Conservation (phyloP, 1,284 basidiomycete genomes). For the Meira nashicola region DNA sequence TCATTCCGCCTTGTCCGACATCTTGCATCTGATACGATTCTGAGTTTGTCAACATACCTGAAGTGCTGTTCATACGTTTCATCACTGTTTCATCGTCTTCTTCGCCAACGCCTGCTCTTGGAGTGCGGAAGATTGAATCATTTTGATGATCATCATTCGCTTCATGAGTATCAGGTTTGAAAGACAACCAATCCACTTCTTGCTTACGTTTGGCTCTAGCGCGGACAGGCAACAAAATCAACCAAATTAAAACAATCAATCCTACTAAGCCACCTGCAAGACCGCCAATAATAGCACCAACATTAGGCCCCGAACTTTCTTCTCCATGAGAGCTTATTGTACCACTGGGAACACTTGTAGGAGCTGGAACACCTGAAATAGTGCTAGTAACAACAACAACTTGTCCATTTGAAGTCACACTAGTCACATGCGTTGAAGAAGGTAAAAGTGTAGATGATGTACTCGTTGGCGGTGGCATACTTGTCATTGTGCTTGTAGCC, state of each 20-base stretch:
- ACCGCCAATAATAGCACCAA: conserved; percentile 38
- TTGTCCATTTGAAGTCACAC: not conserved
- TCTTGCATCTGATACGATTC: conserved; percentile 8
- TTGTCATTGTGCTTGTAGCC: not conserved
- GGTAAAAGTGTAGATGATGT: not conserved
- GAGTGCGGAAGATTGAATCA: conserved; percentile 1
- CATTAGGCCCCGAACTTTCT: conserved; percentile 13
- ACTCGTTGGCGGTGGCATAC: not conserved
- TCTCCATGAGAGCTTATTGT: not conserved
- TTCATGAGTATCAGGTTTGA: conserved; percentile 37
- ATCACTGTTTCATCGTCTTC: not conserved
- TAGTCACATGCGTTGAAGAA: not conserved
- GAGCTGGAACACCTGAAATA: not conserved
- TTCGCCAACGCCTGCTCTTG: conserved; percentile 8
- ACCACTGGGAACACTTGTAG: not conserved
- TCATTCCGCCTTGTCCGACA: not conserved
- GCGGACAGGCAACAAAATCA: conserved; percentile 34
- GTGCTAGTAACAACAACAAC: conserved; percentile 1
- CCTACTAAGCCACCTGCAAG: conserved; percentile 36
- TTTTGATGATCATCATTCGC: conserved; percentile 22
- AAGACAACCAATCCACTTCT: conserved; percentile 38
- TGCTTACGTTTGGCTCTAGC: conserved; percentile 28
- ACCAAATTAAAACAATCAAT: conserved; percentile 28
- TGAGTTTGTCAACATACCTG: not conserved
- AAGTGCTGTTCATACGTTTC: not conserved